phyloP scores from a whole-genome alignment of 768 basidiomycete species.

The Epithele typhae region DNA sequence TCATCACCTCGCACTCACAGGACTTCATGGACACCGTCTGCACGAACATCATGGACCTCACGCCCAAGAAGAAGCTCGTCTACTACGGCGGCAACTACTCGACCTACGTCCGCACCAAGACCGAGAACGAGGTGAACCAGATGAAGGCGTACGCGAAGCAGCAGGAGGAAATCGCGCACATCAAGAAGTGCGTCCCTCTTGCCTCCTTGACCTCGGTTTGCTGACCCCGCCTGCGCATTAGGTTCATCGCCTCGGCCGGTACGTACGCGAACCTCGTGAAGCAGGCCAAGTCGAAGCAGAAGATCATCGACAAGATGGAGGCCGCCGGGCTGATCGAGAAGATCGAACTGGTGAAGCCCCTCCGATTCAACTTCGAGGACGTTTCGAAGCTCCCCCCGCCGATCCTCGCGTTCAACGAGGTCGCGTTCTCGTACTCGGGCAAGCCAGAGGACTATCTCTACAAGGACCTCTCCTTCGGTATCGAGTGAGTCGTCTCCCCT shows the following conservation, averaged over 20 bases:
- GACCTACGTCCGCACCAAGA: constrained; percentile 93
- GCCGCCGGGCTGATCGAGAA: constrained; percentile 96
- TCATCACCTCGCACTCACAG: constrained; percentile 97
- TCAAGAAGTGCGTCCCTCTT: constrained; percentile 77
- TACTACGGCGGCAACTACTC: constrained; percentile 97
- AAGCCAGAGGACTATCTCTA: constrained; percentile 87
- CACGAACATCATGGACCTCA: constrained; percentile 97
- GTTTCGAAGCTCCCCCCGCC: constrained; percentile 91
- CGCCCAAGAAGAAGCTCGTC: constrained; percentile 84
- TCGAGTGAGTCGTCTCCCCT: constrained; percentile 69
- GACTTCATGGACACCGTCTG: constrained; percentile 99
- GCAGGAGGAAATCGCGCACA: constrained; percentile 97
- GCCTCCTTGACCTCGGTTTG: background rate
- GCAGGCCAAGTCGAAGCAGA: constrained; percentile 99
- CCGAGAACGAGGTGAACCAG: constrained; percentile 98
- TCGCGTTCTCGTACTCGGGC: constrained; percentile 95
- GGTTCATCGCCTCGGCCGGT: constrained; percentile 99
- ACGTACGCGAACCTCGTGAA: constrained; percentile 98
- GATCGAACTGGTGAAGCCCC: constrained; percentile 65
- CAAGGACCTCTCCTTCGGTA: constrained; percentile 89
- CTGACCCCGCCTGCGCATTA: constrained; percentile 19
- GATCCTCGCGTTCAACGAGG: constrained; percentile 92
- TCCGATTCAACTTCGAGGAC: constrained; percentile 96
- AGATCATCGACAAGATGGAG: constrained; percentile 99
- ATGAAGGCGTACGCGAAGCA: constrained; percentile 99